phyloP scores from a whole-genome alignment of 192 early-diverging fungal species.

The Rhizophagus sp. region DNA sequence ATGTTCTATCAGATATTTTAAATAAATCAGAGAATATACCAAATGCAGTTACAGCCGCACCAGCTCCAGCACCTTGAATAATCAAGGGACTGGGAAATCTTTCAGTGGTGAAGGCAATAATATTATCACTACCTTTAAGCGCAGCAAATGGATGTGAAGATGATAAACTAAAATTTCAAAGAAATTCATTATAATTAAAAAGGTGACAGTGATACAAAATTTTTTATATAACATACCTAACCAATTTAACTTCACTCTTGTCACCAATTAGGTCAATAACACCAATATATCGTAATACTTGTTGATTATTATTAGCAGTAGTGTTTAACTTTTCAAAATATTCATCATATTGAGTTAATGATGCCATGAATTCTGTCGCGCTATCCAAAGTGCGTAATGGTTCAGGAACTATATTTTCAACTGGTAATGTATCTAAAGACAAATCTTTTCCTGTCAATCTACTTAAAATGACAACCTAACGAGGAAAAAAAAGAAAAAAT shows the following conservation, averaged over 20 bases:
- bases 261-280: constrained; percentile 72
- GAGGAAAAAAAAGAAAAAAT: background rate
- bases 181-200: constrained; percentile 8
- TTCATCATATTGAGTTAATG: constrained; percentile 81
- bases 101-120: constrained; percentile 94
- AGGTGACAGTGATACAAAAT: background rate
- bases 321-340: constrained; percentile 85
- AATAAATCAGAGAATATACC: constrained; percentile 94
- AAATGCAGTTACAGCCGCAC: constrained; percentile 96
- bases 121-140: constrained; percentile 97
- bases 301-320: constrained; percentile 65
- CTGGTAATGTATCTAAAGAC: constrained; percentile 72
- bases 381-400: constrained; percentile 67
- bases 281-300: constrained; percentile 95
- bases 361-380: constrained; percentile 82
- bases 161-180: constrained; percentile 60
- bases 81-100: constrained; percentile 94
- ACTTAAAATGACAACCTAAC: constrained; percentile 77
- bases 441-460: constrained; percentile 84
- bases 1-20: constrained; percentile 72
- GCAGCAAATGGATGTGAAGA: constrained; percentile 92
- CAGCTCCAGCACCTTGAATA: constrained; percentile 95
- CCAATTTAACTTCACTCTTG: constrained; percentile 76
- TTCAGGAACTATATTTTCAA: constrained; percentile 97
- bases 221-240: constrained; percentile 47